Conservation (phyloP, 139 green algal genomes). For the Micractinium conductrix region DNA sequence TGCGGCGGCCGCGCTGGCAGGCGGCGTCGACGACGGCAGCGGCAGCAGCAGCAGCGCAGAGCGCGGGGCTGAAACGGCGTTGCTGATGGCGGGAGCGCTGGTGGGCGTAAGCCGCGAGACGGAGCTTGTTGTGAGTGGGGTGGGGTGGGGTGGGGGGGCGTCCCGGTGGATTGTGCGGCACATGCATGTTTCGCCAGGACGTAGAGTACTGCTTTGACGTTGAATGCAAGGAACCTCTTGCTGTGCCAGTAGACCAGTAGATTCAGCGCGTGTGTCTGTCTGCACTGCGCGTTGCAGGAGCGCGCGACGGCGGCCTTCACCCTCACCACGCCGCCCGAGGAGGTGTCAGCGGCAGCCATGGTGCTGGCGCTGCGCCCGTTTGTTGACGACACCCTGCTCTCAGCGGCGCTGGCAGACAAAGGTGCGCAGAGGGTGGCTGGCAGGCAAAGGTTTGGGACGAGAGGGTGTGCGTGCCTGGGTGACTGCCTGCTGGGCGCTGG, state of each 20-base stretch:
- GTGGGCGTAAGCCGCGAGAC: neutral
- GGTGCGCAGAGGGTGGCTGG: neutral
- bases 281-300: conserved; percentile 19
- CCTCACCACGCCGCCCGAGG: conserved; percentile 19
- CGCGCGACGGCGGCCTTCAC: neutral
- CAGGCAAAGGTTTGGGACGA: too few relatives aligned
- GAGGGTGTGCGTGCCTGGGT: too few relatives aligned
- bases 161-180: too few relatives aligned
- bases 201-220: too few relatives aligned
- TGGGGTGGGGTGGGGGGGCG: neutral
- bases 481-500: too few relatives aligned
- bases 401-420: neutral
- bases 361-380: conserved; percentile 16
- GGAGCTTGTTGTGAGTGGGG: neutral
- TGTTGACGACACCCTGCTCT: neutral
- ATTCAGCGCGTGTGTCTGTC: too few relatives aligned
- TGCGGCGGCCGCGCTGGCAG: neutral
- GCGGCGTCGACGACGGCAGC: neutral
- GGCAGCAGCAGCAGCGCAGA: neutral
- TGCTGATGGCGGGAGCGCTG: conserved; percentile 1
- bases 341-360: conserved; percentile 25
- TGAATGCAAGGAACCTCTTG: too few relatives aligned
- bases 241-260: too few relatives aligned
- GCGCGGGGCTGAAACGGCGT: neutral
- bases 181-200: too few relatives aligned